phyloP scores from a whole-genome alignment of 148 eudicot genomes.

The Amaranthus cruentus region DNA sequence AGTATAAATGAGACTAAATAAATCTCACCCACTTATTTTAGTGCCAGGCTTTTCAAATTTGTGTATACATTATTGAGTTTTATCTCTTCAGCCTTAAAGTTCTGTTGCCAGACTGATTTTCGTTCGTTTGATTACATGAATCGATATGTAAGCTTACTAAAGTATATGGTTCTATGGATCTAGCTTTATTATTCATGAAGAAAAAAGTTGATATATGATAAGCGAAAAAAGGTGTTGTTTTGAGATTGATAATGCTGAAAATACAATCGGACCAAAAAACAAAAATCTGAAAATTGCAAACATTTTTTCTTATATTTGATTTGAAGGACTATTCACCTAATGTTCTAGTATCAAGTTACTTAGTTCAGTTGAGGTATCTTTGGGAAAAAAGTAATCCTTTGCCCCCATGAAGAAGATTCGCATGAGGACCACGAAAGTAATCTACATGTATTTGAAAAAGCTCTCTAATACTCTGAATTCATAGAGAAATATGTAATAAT shows the following conservation, averaged over 20 bases:
- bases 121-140: background rate
- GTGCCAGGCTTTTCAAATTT: slow-evolving; percentile 2
- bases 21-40: background rate
- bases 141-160: no score
- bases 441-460: slow-evolving; percentile 19
- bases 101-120: background rate
- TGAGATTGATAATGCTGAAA: background rate
- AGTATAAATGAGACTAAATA: slow-evolving; percentile 14
- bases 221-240: background rate
- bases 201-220: no score
- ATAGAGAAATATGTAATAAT: background rate
- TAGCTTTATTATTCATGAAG: no score
- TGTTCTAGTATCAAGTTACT: background rate
- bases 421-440: slow-evolving; percentile 8
- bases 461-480: background rate
- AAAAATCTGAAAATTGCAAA: background rate
- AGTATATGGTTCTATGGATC: no score
- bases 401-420: no score
- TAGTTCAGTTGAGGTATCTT: slow-evolving; percentile 4
- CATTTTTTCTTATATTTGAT: background rate
- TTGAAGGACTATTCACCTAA: background rate
- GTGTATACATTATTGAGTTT: slow-evolving; percentile 8
- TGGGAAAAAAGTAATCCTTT: background rate
- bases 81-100: background rate
- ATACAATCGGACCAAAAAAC: background rate